Percentiles rank a stretch among this genome's conserved stretches.
phyloP scores from a whole-genome alignment of 2,329 filamentous ascomycete genomes.

The Mycosphaerelloides madeirae region DNA sequence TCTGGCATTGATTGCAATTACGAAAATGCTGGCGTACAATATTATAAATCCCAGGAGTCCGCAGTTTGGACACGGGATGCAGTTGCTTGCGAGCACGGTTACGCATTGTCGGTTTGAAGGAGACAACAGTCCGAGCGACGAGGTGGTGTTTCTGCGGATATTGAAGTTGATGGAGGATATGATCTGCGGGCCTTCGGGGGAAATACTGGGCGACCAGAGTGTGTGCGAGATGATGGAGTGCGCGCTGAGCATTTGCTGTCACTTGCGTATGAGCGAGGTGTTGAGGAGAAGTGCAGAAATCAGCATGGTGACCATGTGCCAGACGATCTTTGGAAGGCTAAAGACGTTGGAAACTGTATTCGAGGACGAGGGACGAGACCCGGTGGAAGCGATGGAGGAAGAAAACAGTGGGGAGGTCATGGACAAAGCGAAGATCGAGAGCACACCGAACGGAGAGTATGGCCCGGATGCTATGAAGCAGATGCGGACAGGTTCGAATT shows the following conservation, averaged over 20 bases:
- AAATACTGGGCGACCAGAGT: conserved; percentile 93
- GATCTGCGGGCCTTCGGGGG: conserved; percentile 87
- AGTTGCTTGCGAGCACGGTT: conserved; percentile 86
- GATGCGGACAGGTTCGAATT: conserved; percentile 59
- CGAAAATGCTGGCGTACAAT: conserved; percentile 94
- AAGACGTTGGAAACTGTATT: conserved; percentile 75
- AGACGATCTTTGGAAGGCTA: conserved; percentile 91
- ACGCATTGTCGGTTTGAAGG: conserved; percentile 98
- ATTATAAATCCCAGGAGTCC: conserved; percentile 80
- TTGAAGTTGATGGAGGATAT: conserved; percentile 97
- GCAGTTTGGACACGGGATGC: conserved; percentile 87
- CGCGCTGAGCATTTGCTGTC: conserved; percentile 93
- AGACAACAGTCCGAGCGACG: conserved; percentile 88
- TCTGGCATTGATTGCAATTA: conserved; percentile 84
- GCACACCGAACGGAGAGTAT: conserved; percentile 43
- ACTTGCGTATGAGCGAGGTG: conserved; percentile 84
- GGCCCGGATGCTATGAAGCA: conserved; percentile 40
- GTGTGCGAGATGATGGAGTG: conserved; percentile 99
- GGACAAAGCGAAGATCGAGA: conserved; percentile 78
- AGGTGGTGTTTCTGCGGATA: conserved; percentile 91
- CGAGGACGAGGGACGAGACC: conserved; percentile 55
- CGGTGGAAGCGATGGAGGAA: conserved; percentile 61
- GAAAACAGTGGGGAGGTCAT: conserved; percentile 60
- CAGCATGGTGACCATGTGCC: conserved; percentile 98
- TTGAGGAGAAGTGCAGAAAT: conserved; percentile 88